Conservation (phyloP, 495 filamentous ascomycete genomes). For the Daldinia caldariorum region DNA sequence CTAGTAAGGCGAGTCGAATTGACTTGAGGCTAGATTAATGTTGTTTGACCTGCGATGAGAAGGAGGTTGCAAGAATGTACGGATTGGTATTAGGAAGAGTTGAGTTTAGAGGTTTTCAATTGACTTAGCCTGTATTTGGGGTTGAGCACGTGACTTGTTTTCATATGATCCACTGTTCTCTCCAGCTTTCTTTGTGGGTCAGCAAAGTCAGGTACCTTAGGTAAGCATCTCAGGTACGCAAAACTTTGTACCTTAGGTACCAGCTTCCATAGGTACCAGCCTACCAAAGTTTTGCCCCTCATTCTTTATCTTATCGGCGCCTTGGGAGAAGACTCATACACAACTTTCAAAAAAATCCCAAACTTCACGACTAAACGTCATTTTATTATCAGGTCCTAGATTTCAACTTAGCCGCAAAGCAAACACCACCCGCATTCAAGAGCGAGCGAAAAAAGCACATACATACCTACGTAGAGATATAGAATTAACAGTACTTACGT, state of each 20-base stretch:
- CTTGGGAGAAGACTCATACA: conserved; percentile 41
- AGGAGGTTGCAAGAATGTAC: no score
- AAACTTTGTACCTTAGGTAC: conserved; percentile 1
- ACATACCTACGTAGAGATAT: neutral
- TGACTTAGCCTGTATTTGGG: neutral
- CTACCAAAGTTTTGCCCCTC: conserved; percentile 38
- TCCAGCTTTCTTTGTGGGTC: neutral
- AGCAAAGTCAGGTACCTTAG: neutral
- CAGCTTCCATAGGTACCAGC: neutral
- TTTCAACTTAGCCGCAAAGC: neutral
- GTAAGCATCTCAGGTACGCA: neutral
- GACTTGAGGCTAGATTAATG: neutral
- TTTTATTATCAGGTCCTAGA: conserved; percentile 14
- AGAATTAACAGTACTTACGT: neutral
- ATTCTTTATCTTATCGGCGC: conserved; percentile 42
- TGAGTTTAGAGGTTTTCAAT: neutral
- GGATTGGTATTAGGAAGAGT: no score
- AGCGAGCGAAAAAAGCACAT: conserved; percentile 3
- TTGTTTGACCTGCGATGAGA: neutral
- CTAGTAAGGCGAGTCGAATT: neutral
- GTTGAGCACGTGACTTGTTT: neutral
- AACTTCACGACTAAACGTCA: conserved; percentile 38
- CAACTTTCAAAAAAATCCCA: conserved; percentile 43
- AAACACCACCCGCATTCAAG: neutral
- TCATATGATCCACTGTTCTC: neutral